A percentile compares a stretch with the other conserved stretches of the same genome.
phyloP scores from a whole-genome alignment of 306 rosid genomes.

The Ormosia semicastrata region DNA sequence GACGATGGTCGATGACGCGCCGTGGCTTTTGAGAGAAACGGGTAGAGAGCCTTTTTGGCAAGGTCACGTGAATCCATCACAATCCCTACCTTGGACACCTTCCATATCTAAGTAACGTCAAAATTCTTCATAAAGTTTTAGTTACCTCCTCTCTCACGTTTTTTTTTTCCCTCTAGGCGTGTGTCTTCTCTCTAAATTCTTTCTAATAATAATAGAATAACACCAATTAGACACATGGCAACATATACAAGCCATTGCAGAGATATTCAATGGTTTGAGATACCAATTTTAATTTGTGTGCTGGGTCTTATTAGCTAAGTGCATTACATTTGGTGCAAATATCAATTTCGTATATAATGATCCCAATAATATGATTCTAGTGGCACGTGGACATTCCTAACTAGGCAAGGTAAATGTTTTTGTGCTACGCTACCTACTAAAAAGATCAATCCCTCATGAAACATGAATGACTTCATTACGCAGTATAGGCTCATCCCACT shows the following conservation, averaged over 20 bases:
- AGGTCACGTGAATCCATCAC: slow-evolving; percentile 14
- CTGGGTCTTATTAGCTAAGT: neutral
- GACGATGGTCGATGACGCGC: neutral
- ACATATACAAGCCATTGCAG: neutral
- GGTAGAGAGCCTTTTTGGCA: neutral
- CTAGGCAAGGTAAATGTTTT: slow-evolving; percentile 33
- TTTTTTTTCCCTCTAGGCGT: neutral
- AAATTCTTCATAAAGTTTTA: neutral
- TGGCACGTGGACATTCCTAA: neutral
- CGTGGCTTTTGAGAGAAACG: neutral
- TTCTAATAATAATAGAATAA: neutral
- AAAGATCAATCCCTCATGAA: slow-evolving; percentile 39
- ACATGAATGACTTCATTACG: slow-evolving; percentile 27
- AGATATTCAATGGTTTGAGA: neutral
- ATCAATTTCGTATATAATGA: neutral
- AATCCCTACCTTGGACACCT: neutral
- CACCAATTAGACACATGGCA: neutral
- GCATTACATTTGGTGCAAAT: neutral
- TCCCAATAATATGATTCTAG: neutral
- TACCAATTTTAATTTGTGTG: neutral
- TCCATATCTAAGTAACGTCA: neutral
- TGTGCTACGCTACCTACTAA: slow-evolving; percentile 40
- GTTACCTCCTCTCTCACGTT: slow-evolving; percentile 1
- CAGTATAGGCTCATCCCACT: neutral
- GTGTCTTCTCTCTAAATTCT: neutral